Evolutionary conservation across 352 stramenopile genomes (phyloP), one percentile per base, ranked within the genome.

Genomic region (Globisporangium emineosum): DNA sequence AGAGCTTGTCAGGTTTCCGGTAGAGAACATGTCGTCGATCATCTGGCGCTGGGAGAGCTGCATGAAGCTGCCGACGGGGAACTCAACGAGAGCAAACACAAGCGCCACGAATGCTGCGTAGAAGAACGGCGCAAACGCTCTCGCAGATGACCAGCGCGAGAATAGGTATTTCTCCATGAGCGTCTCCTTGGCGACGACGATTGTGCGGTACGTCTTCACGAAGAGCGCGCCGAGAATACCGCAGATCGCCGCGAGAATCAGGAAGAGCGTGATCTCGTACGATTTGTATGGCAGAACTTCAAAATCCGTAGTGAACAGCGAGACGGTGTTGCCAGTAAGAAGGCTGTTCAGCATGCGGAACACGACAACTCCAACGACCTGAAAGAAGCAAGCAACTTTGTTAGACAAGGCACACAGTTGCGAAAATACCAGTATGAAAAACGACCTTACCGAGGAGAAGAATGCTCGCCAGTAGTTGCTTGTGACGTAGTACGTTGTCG

Each of bases 381-480:
- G 25, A 23, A 13, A 56, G 2, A 23, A 19, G 27, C 50, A 23
- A 57, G 1, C 7, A 40, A 13, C 2, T 25, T 45, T 37, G 51
- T 54, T 25, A 61, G 29, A 15, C 37, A 43, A 43, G 35, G 15
- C 13, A 7, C 15, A 43, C 15, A 43, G 13, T 43, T 40, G 5
- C n/a, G 2, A 10, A 43, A n/a, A 15, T 43, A 43, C n/a, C 37
- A 43, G 37, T 43, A 43, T 17, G 33, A 19, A 8, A 43, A 42
- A 17, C 7, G 12, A 9, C 9, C 53, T 10, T 55, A 69, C 69
- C 10, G 90, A 93, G 27, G 82, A 88, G 64, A 97, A 93, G 74
- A 97, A 97, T 3, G 83, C 86, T n/a, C 85, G 81, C 79, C 88
- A 96, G 65, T 97, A 94, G 68, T 95, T 96, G 50, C 77, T 86